These are phyloP conservation scores for Amylostereum chailletii DNA, from an alignment of 1,284 basidiomycete species.

Conservation along the genomic window DNA sequence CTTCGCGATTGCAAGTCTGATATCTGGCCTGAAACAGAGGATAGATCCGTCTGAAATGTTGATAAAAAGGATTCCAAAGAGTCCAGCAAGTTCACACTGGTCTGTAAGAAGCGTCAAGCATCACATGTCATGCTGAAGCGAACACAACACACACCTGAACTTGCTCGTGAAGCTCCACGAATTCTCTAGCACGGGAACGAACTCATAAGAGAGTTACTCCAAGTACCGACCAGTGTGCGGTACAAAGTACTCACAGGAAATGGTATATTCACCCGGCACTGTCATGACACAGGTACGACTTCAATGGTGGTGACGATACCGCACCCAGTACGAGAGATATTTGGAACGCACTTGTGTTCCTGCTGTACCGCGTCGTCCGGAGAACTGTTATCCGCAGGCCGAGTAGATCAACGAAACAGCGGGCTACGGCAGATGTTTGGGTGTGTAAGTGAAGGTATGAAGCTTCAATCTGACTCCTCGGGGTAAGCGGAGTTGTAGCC, in stretches of 20 bases:
- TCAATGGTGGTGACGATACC: no score
- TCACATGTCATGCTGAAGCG: constrained; percentile 1
- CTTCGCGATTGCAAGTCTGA: constrained; percentile 86
- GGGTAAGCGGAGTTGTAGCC: no score
- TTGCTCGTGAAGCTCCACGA: constrained; percentile 78
- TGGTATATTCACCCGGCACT: neutral
- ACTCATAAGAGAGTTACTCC: constrained; percentile 2
- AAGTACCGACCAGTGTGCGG: no score
- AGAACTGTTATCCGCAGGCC: no score
- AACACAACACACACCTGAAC: constrained; percentile 39
- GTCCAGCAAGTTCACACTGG: constrained; percentile 70
- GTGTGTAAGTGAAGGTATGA: no score
- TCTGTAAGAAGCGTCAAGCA: constrained; percentile 30
- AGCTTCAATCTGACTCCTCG: no score
- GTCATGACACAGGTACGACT: no score
- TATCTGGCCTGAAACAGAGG: constrained; percentile 91
- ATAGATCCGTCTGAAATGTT: constrained; percentile 91
- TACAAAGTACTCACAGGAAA: constrained; percentile 7
- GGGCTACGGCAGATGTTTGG: no score
- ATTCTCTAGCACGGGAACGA: constrained; percentile 47
- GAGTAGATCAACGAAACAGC: no score
- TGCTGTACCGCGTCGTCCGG: no score
- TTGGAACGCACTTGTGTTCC: no score
- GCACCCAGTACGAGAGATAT: no score
- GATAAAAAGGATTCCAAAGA: constrained; percentile 87